phyloP scores from a whole-genome alignment of 495 filamentous ascomycete genomes.

The Neurospora sp. region DNA sequence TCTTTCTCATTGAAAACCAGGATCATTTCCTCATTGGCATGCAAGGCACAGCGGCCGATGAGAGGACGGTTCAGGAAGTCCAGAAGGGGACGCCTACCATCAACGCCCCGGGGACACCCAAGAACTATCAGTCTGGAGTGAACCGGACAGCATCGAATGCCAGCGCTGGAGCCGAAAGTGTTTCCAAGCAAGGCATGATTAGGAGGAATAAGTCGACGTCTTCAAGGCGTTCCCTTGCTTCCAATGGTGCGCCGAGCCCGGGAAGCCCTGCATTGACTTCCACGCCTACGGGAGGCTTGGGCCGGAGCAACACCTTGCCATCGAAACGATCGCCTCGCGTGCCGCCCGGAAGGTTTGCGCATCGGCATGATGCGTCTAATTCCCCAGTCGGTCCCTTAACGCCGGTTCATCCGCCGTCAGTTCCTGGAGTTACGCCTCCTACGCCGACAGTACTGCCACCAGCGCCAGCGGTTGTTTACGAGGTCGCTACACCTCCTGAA shows the following conservation, averaged over 20 bases:
- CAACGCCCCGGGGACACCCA: constrained; percentile 46
- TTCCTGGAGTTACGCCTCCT: neutral
- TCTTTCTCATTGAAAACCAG: constrained; percentile 96
- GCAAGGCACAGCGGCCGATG: constrained; percentile 83
- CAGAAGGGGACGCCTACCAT: constrained; percentile 54
- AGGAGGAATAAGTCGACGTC: constrained; percentile 72
- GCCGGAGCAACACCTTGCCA: constrained; percentile 91
- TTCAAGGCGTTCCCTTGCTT: constrained; percentile 60
- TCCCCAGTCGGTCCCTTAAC: constrained; percentile 24
- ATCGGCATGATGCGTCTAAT: constrained; percentile 18
- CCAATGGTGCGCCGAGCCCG: constrained; percentile 60
- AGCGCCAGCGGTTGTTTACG: constrained; percentile 18
- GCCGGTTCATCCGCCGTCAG: constrained; percentile 12
- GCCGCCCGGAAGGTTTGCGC: constrained; percentile 40
- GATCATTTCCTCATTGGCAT: constrained; percentile 87
- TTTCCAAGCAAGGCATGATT: constrained; percentile 66
- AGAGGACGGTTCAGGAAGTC: constrained; percentile 76
- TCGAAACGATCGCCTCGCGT: constrained; percentile 78
- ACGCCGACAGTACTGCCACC: constrained; percentile 4
- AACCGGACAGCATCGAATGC: constrained; percentile 74
- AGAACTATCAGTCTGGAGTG: constrained; percentile 34
- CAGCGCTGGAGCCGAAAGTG: constrained; percentile 76
- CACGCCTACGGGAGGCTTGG: constrained; percentile 53
- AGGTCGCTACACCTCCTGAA: constrained; percentile 16
- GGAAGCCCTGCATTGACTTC: constrained; percentile 52